Conservation (phyloP, 345 rosid species). For the Jatropha curcas region DNA sequence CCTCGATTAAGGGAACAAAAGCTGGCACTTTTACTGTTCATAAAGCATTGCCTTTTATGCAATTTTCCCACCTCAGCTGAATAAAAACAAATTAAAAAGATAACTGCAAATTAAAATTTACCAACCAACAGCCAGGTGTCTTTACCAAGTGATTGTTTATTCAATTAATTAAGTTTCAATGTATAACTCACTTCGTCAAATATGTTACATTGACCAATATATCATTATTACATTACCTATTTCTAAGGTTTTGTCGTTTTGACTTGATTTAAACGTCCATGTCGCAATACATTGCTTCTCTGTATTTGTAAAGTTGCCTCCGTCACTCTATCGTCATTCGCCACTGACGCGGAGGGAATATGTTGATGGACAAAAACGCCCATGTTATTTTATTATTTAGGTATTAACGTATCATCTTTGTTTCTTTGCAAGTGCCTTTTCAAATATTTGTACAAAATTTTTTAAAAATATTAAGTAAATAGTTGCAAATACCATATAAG, state of each 20-base stretch:
- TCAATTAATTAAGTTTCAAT: background rate
- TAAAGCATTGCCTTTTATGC: background rate
- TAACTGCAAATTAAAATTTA: background rate
- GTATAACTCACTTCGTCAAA: background rate
- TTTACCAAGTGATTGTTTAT: background rate
- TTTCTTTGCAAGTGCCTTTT: too few relatives aligned
- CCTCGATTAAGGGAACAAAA: background rate
- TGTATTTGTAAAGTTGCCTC: background rate
- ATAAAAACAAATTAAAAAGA: background rate
- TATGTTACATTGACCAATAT: background rate
- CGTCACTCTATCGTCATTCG: constrained; percentile 9
- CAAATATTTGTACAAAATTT: too few relatives aligned
- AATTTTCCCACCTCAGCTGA: background rate
- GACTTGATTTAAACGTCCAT: background rate
- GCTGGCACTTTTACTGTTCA: background rate
- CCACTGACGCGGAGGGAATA: too few relatives aligned
- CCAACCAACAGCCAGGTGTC: constrained; percentile 4
- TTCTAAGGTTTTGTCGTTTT: constrained; percentile 12
- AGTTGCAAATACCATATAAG: too few relatives aligned
- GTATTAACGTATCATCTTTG: too few relatives aligned
- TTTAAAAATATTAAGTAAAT: too few relatives aligned
- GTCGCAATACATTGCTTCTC: background rate
- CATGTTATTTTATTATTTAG: too few relatives aligned
- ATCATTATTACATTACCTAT: constrained; percentile 1
- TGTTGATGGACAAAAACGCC: too few relatives aligned